Evolutionary conservation across 345 rosid genomes (phyloP).

Genomic region (Pseudoturritis turrita): DNA sequence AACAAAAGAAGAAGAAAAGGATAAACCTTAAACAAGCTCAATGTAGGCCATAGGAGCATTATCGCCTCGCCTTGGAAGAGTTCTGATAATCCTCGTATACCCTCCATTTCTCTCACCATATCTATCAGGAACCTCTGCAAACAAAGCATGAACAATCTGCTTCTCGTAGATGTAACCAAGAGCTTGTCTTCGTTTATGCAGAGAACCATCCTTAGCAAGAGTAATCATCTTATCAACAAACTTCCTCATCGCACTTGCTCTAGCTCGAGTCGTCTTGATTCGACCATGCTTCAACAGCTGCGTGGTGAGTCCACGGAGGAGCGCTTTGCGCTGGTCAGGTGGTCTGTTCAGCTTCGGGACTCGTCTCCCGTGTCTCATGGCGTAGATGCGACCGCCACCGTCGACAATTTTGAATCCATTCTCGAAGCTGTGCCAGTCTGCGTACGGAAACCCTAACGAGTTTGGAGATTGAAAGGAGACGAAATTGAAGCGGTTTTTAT

Average conservation of each 20-base stretch:
- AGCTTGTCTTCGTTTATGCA: conserved; percentile 90
- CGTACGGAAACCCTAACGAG: background rate
- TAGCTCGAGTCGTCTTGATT: conserved; percentile 81
- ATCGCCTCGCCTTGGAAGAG: conserved; percentile 92
- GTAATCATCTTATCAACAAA: conserved; percentile 92
- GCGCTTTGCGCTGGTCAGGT: conserved; percentile 82
- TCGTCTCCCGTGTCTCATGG: conserved; percentile 80
- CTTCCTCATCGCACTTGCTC: conserved; percentile 89
- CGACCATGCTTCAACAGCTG: conserved; percentile 89
- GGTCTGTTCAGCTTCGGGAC: conserved; percentile 94
- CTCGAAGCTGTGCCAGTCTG: conserved; percentile 50
- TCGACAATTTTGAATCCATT: conserved; percentile 40
- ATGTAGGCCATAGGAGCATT: conserved; percentile 98
- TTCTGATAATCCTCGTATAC: conserved; percentile 86
- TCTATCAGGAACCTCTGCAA: conserved; percentile 78
- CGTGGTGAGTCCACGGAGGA: conserved; percentile 84
- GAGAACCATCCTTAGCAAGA: conserved; percentile 78
- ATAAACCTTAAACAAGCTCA: conserved; percentile 66
- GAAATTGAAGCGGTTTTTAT: background rate
- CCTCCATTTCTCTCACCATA: conserved; percentile 94
- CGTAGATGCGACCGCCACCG: conserved; percentile 59
- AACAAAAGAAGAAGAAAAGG: background rate
- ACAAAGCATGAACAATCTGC: conserved; percentile 86
- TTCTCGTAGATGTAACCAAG: conserved; percentile 84
- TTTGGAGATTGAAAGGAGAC: background rate